Base-by-base conservation (phyloP, 371 early-diverging fungal species). In the Mortierella sp. region DNA sequence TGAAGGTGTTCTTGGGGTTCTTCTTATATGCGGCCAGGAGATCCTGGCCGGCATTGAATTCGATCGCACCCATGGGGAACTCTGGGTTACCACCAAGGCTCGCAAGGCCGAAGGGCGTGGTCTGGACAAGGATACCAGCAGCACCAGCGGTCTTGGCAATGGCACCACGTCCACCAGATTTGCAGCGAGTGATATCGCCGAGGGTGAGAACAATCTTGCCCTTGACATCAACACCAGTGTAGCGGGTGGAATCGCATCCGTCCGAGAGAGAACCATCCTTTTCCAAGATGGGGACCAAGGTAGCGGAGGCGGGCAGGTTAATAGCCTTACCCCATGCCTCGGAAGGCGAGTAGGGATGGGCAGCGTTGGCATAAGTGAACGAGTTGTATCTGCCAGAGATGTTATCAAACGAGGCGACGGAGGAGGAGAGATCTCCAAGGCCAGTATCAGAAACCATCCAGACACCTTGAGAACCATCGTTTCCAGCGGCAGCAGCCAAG, bases 331-430 rank as follows among this genome's bases (percentile, higher is more conserved):
- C 43, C 31, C 37, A 68, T 1, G n/a, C 23, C 27, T 47, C 21
- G 3, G 68, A 53, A 32, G 50, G 39, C 3, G 32, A 2, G 52
- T 73, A 73, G 17, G 68, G 60, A 48, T 59, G 34, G 6, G 55
- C 31, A 7, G 26, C 52, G 15, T 34, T 39, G 37, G 23, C 58
- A 4, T 66, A 60, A 31, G 63, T 56, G 46, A 79, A 62, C 6
- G 61, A 61, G 31, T 39, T 46, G 19, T 82, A 80, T 24, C 73
- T 55, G 4, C 78, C 79, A 30, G 67, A 53, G 5, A 60, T 50
- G 64, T 86, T 90, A 50, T 94, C 93, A 15, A 93, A 80, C 23
- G 92, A 88, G 27, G 92, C 94, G 15, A 92, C 90, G 14, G 88
- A 86, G 48, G 92, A 61, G 15, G 87, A 89, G 42, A 84, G 83